Conservation (phyloP, 2,329 filamentous ascomycete genomes). For the Hymenoscyphus scutula region DNA sequence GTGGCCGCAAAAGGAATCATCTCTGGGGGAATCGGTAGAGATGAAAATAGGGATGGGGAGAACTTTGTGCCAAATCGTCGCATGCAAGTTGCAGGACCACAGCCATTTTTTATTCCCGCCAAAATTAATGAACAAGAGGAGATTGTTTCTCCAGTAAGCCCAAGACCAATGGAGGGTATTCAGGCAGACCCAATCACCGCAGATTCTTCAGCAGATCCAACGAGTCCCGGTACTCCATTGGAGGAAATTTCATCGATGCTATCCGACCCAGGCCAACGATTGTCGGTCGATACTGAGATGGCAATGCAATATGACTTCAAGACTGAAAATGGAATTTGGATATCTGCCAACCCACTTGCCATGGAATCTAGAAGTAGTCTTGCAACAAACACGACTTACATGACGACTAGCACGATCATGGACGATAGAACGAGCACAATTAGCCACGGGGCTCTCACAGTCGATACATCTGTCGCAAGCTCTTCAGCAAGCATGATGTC, state of each 20-base stretch:
- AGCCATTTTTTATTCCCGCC: conserved; percentile 32
- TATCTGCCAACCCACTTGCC: conserved; percentile 28
- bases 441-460: conserved; percentile 22
- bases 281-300: conserved; percentile 27
- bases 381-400: conserved; percentile 26
- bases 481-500: conserved; percentile 37
- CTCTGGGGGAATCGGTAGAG: conserved; percentile 12
- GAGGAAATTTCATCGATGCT: conserved; percentile 11
- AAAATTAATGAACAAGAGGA: conserved; percentile 34
- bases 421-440: conserved; percentile 23
- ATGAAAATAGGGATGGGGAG: conserved; percentile 15
- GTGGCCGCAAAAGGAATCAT: conserved; percentile 34
- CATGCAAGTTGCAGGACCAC: conserved; percentile 24
- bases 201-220: background rate
- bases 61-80: conserved; percentile 17
- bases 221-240: conserved; percentile 14
- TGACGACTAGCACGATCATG: conserved; percentile 22
- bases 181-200: background rate
- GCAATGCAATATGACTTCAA: conserved; percentile 33
- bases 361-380: conserved; percentile 31
- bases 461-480: conserved; percentile 34
- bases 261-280: conserved; percentile 5
- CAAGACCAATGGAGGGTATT: background rate
- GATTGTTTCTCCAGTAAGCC: conserved; percentile 4
- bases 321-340: conserved; percentile 30